These are phyloP conservation scores for Tuber umbilicatum DNA, from an alignment of 495 filamentous ascomycete species.

Conservation along the genomic window DNA sequence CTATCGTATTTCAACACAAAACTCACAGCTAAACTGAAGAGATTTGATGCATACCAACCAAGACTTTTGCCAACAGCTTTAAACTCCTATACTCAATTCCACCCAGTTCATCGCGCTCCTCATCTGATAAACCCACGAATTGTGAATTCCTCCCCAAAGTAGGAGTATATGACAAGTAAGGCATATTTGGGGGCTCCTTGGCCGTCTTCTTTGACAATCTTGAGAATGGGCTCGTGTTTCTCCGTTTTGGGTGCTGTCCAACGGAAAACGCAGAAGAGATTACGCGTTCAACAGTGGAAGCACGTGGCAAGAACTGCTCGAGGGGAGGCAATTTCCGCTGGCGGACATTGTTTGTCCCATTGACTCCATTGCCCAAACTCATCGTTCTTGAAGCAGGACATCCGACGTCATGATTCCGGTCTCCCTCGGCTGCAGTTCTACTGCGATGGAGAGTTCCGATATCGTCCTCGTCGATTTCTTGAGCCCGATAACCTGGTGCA, in stretches of 20 bases:
- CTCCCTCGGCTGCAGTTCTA: constrained; percentile 28
- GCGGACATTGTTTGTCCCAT: constrained; percentile 32
- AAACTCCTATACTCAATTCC: constrained; percentile 60
- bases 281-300: constrained; percentile 28
- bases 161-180: constrained; percentile 89
- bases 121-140: constrained; percentile 65
- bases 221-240: constrained; percentile 34
- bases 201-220: constrained; percentile 23
- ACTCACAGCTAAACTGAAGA: neutral
- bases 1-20: constrained; percentile 10
- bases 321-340: constrained; percentile 30
- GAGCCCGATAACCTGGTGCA: constrained; percentile 22
- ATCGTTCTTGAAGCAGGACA: constrained; percentile 27
- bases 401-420: constrained; percentile 10
- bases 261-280: constrained; percentile 34
- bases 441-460: constrained; percentile 27
- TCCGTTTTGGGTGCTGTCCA: constrained; percentile 25
- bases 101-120: constrained; percentile 55
- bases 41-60: constrained; percentile 43
- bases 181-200: constrained; percentile 43
- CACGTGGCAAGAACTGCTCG: constrained; percentile 33
- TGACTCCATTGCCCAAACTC: constrained; percentile 27
- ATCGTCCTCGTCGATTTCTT: constrained; percentile 41
- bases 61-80: constrained; percentile 52
- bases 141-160: constrained; percentile 87